Evolutionary conservation across 2,329 filamentous ascomycete species (phyloP), one percentile per base, ranked within the genome.

Genomic region (Stagonosporopsis cucurbitacearum): DNA sequence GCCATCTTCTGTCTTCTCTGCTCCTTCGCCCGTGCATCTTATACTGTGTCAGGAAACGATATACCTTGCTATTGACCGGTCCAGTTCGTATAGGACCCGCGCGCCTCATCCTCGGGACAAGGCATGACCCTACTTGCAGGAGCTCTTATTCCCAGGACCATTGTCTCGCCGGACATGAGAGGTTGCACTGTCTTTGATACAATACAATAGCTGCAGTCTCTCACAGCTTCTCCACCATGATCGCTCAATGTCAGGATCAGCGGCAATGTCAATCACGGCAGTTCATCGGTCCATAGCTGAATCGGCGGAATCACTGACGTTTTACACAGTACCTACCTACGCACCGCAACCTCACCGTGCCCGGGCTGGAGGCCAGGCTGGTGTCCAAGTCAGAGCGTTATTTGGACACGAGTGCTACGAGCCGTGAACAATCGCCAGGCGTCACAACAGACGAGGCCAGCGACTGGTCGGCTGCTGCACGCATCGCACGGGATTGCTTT

Each of bases 121-220:
- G 28, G 63, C 58, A 60, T 62, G 26, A 59, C 56, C 58, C 54
- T 47, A 52, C 53, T 43, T 51, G 59, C 57, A 60, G 58, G 45
- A 58, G 58, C 42, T 35, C 22, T 46, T 43, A 32, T 55, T 44
- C 30, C 40, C 36, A 44, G 52, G 26, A 49, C 46, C 42, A 44
- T 45, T 54, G 58, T 57, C 54, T 60, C 58, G 46, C 54, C 41
- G 46, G 40, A 43, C 49, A 50, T 63, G 62, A 67, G 60, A 65
- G 59, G 65, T 55, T 45, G 65, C 65, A 61, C 58, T 57, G 37
- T 50, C 50, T 64, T 62, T 65, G 36, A 39, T n/a, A n/a, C n/a
- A n/a, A n/a, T n/a, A n/a, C n/a, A n/a, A n/a, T 42, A 43, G 15
- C 28, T 51, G 48, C 53, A 56, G 43, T n/a, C 53, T 56, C 47